These are phyloP conservation scores for Sphagnum tenellum DNA, from an alignment of 225 moss, liverwort and hornwort genomes.

Conservation along the genomic window DNA sequence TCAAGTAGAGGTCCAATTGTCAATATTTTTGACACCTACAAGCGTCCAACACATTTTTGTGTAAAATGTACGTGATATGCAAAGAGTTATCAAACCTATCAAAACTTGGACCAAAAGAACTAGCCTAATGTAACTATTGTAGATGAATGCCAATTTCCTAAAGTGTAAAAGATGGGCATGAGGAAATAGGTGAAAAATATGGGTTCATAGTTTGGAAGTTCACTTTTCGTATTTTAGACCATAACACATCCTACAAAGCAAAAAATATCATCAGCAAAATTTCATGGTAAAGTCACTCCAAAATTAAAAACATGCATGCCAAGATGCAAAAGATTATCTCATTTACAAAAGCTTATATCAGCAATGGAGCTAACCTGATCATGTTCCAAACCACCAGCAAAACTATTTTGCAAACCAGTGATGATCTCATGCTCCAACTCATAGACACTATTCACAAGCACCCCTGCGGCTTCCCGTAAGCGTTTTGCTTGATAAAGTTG, in stretches of 20 bases:
- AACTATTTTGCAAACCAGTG: constrained; percentile 11
- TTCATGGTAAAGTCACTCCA: too few species aligned
- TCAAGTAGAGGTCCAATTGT: constrained; percentile 29
- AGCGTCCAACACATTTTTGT: background rate
- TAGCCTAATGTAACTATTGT: background rate
- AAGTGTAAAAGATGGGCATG: background rate
- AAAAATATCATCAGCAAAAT: too few species aligned
- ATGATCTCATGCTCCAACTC: constrained; percentile 19
- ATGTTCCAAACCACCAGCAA: background rate
- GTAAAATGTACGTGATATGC: too few species aligned
- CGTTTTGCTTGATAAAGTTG: constrained; percentile 25
- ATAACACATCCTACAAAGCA: background rate
- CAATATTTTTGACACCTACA: constrained; percentile 21
- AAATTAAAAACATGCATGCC: too few species aligned
- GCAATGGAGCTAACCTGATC: constrained; percentile 5
- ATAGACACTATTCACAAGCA: constrained; percentile 37
- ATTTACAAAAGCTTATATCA: too few species aligned
- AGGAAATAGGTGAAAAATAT: background rate
- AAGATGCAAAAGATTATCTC: too few species aligned
- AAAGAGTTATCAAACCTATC: too few species aligned
- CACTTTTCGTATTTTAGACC: background rate
- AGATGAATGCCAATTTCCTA: too few species aligned
- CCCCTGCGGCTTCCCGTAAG: constrained; percentile 20
- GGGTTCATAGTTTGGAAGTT: too few species aligned
- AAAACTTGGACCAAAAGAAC: too few species aligned